These are phyloP conservation scores for Metarhizium brunneum DNA, from an alignment of 2,329 filamentous ascomycete species.

Conservation along the genomic window DNA sequence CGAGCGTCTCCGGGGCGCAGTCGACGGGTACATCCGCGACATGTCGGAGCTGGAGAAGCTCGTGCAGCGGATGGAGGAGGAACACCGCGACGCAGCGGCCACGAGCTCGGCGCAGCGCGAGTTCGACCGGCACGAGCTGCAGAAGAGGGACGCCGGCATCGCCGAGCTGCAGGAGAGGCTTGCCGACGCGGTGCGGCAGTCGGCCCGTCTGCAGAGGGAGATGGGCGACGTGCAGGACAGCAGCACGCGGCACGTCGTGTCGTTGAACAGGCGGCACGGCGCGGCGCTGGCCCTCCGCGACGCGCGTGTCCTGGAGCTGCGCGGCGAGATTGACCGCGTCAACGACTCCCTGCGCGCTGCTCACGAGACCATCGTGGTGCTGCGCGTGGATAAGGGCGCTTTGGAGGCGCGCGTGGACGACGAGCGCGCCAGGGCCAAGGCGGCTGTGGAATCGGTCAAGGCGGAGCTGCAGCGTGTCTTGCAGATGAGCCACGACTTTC, in stretches of 20 bases:
- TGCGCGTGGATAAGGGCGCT: conserved; percentile 3
- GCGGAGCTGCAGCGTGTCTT: conserved; percentile 40
- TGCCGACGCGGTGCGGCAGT: conserved; percentile 27
- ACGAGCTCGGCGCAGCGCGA: conserved; percentile 25
- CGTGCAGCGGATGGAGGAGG: conserved; percentile 37
- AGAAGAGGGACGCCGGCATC: conserved; percentile 27
- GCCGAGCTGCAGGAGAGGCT: conserved; percentile 36
- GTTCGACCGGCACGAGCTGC: conserved; percentile 21
- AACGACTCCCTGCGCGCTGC: conserved; percentile 36
- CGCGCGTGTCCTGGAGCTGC: conserved; percentile 37
- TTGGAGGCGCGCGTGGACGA: conserved; percentile 26
- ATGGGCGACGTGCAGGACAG: conserved; percentile 27
- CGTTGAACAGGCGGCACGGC: conserved; percentile 33
- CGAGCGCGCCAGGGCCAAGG: conserved; percentile 30
- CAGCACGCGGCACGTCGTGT: conserved; percentile 21
- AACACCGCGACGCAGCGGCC: conserved; percentile 20
- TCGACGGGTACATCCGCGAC: conserved; percentile 44
- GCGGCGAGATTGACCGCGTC: conserved; percentile 37
- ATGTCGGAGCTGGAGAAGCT: conserved; percentile 43
- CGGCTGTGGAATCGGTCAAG: conserved; percentile 40
- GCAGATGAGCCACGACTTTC: conserved; percentile 34
- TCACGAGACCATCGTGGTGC: conserved; percentile 29
- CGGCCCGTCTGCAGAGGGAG: conserved; percentile 28
- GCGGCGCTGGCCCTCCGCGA: conserved; percentile 41
- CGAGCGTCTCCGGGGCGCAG: conserved; percentile 39